Evolutionary conservation across 441 rosid genomes (phyloP).

Genomic region (Flueggea neowawraea): DNA sequence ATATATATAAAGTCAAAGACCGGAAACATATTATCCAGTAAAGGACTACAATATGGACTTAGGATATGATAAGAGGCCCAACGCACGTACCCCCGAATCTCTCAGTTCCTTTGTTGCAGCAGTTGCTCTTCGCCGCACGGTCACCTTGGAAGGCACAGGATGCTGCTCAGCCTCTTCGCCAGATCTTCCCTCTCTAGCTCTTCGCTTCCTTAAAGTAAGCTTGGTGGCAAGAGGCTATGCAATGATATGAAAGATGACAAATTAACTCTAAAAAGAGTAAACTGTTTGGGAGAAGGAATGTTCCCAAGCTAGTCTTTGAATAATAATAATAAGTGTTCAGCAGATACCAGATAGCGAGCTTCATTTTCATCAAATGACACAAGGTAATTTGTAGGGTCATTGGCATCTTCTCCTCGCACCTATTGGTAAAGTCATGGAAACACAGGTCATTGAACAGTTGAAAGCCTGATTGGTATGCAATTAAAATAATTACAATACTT

Average conservation of each 20-base stretch:
- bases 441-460: too few species aligned
- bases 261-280: too few species aligned
- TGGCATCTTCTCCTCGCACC: slow-evolving; percentile 70
- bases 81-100: slow-evolving; percentile 56
- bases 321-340: not conserved
- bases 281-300: too few species aligned
- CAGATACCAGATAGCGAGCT: slow-evolving; percentile 80
- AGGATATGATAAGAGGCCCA: not conserved
- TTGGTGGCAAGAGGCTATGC: slow-evolving; percentile 88
- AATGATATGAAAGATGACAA: slow-evolving; percentile 1
- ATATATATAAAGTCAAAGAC: slow-evolving; percentile 8
- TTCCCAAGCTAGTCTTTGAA: too few species aligned
- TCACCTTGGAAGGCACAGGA: slow-evolving; percentile 73
- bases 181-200: slow-evolving; percentile 83
- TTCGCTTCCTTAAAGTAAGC: slow-evolving; percentile 74
- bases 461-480: slow-evolving; percentile 1
- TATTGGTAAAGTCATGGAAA: slow-evolving; percentile 17
- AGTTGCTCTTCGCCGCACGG: slow-evolving; percentile 58
- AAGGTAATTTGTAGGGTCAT: slow-evolving; percentile 73
- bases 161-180: slow-evolving; percentile 85
- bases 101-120: slow-evolving; percentile 64
- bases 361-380: slow-evolving; percentile 73
- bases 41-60: too few species aligned
- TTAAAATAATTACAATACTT: slow-evolving; percentile 32
- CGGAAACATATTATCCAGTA: not conserved